Evolutionary conservation across 495 filamentous ascomycete species (phyloP), one percentile per base, ranked within the genome.

Genomic region (Evansstolkia leycettana): DNA sequence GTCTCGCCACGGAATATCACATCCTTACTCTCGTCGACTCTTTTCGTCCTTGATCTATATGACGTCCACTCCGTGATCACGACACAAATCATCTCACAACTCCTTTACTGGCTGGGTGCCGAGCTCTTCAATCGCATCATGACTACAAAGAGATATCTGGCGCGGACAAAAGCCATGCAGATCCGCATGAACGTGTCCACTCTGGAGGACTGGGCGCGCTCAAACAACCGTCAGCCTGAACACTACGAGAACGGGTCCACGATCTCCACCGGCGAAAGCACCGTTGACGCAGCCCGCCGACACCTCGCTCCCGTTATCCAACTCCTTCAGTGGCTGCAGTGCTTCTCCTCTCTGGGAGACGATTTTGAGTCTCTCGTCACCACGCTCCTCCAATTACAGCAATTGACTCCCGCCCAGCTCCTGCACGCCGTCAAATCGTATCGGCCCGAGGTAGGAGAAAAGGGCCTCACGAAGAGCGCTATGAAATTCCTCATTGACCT

Each of bases 91-190:
- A 63, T 95, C 28, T 82, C 87, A 8, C 90, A 99, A 52, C 72
- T 99, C 1, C 70, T 95, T 27, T 99, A 94, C 58, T 99, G 90
- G 90, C 70, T 99, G 10, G 80, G 90, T 1, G 87, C 89, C 0
- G 90, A 99, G 52, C 72, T 96, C 10, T 99, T 99, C 65, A 99
- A 99, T 52, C 84, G 92, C 40, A 85, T 96, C 52, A 88, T 96
- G 78, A 87, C 82, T 10, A 94, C 87, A 41, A 80, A 84, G 38
- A 84, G 87, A 54, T 99, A 95, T 48, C 72, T 99, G 5, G 88
- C 90, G 4, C 77, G 90, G 19, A 99, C 90, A 10, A 99, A 99
- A 55, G 90, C 90, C 5, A 96, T 99, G 90, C 92, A 99, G 49
- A 95, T 99, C 40, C 84, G 90, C 41, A 94, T 99, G 84, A 99